Evolutionary conservation across 768 basidiomycete species (phyloP), one percentile per base, ranked within the genome.

Genomic region (Scleroderma citrinum): DNA sequence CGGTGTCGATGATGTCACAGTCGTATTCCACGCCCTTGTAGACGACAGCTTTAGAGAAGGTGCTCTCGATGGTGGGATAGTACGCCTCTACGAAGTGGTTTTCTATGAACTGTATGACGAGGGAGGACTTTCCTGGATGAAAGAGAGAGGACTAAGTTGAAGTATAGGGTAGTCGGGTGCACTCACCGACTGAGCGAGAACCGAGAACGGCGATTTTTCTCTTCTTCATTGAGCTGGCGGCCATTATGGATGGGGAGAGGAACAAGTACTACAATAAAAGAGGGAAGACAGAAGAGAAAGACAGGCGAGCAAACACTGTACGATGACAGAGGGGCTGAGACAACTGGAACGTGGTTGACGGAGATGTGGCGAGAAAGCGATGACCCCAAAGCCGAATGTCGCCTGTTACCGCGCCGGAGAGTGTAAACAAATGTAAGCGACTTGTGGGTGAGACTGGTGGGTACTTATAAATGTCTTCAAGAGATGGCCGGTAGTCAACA

Each of bases 1-100:
- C 95, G 55, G 92, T 95, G 67, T 98, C 95, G 59, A 97, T 91
- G 71, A 98, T 94, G 70, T 95, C 92, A 70, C 93, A 94, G 52
- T 92, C 86, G 61, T 93, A 98, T 61, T 94, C 91, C 29, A 85
- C 76, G 44, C 93, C 94, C 48, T 89, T 90, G 73, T 88, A 86
- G 50, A 77, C 79, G 61, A 98, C 82, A 51, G 76, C 83, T 76
- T 95, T 96, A 45, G 82, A 76, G 66, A 85, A 87, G 12, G 87
- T 91, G 57, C 77, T 82, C 69, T 97, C 94, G 62, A 95, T 95
- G 44, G 93, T 97, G 34, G 95, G 95, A 71, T 92, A 93, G 74
- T 97, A 97, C 7, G 85, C 76, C 52, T 95, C 93, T 66, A 86
- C 78, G 63, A 96, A 98, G 59, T 87, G 81, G 58, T 87, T 85